phyloP scores from a whole-genome alignment of 331 rosid species.

The Telfairia occidentalis region DNA sequence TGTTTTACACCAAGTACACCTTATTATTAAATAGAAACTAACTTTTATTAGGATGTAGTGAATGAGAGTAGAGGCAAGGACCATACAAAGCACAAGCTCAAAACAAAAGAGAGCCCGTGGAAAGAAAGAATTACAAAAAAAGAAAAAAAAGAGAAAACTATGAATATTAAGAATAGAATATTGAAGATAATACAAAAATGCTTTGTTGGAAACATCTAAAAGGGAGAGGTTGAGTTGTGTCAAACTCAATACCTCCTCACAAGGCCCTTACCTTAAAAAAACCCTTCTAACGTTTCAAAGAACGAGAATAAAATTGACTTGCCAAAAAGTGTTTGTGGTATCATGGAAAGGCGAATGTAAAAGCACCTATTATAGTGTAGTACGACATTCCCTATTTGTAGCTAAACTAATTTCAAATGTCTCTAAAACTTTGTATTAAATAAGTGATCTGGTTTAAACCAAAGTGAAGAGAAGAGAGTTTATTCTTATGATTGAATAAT shows the following conservation, averaged over 20 bases:
- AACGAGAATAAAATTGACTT: neutral
- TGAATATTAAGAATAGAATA: neutral
- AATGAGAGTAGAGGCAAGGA: neutral
- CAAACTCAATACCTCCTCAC: neutral
- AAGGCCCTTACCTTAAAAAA: neutral
- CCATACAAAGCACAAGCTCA: neutral
- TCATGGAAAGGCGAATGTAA: neutral
- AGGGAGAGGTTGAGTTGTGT: neutral
- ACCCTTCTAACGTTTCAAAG: neutral
- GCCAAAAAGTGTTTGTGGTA: neutral
- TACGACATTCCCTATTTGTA: neutral
- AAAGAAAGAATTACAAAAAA: neutral
- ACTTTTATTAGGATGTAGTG: neutral
- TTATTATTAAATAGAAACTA: neutral
- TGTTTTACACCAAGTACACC: neutral
- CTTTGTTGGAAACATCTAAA: neutral
- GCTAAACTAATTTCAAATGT: neutral
- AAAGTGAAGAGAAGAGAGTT: no score
- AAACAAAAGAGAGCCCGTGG: neutral
- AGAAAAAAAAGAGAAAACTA: no score
- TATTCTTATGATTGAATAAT: no score
- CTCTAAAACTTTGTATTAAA: neutral
- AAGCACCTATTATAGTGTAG: neutral
- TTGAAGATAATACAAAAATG: neutral
- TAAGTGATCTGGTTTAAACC: no score